Evolutionary conservation across 805 yeast genomes (phyloP), one percentile per base, ranked within the genome.

Genomic region (Ogataea nakhonphanomensis): DNA sequence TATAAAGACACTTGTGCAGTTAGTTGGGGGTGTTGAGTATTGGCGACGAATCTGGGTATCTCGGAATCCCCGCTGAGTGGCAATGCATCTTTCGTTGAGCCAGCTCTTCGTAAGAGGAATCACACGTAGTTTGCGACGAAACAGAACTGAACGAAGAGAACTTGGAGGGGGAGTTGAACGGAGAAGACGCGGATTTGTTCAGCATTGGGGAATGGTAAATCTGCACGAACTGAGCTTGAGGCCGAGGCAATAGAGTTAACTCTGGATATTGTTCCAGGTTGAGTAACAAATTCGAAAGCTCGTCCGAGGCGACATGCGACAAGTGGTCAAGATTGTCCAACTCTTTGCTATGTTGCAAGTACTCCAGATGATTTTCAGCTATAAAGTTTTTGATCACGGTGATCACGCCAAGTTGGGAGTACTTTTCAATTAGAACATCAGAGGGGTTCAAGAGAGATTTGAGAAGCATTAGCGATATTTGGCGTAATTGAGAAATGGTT

Each of bases 341-440:
- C 3, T 54, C 51, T 25, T 52, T 53, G 35, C 42, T 49, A 37
- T n/a, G 50, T 20, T 24, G 43, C n/a, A 46, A 28, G 6, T 46
- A 43, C 7, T 38, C 43, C 13, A 58, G 46, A 15, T 51, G 49
- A 28, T 55, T 55, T 30, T 58, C 61, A 10, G 55, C 29, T 28
- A 63, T 46, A 35, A 61, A 65, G 30, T 52, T 57, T 23, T 56
- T 54, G 22, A 65, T 55, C 13, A 74, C 78, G 12, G 70, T 71
- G n/a, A 74, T 66, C 9, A 76, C 82, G 1, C 82, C 82, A 35
- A 74, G 54, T 23, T 64, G 65, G 26, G 73, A 65, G 50, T 76
- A 73, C 54, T 77, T 77, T 40, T 72, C 73, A 23, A 68, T 55
- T 25, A 77, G 58, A 11, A 75, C 78, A 41, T 76, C 81, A 2